Percentiles rank a stretch among this genome's conserved stretches.
These are phyloP conservation scores for Diaporthe eres DNA, from an alignment of 2,329 filamentous ascomycete species.

Conservation along the genomic window DNA sequence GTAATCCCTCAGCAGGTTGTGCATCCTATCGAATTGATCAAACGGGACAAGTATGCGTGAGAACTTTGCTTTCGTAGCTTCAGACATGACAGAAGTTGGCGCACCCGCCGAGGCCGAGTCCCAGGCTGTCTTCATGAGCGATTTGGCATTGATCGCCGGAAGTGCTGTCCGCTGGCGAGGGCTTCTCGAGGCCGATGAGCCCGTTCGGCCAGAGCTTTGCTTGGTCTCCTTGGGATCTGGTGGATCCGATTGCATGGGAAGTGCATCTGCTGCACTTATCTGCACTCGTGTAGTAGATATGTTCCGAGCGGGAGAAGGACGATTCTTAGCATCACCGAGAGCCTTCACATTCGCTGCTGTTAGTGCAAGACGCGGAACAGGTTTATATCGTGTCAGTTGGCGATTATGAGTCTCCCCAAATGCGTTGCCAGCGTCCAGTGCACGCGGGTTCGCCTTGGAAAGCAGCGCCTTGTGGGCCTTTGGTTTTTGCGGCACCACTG, in stretches of 20 bases:
- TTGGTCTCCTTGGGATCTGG: background rate
- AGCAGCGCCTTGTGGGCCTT: background rate
- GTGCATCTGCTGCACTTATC: background rate
- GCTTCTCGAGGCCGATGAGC: background rate
- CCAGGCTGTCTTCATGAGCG: slow-evolving; percentile 40
- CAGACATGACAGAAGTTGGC: slow-evolving; percentile 41
- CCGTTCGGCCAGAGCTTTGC: background rate
- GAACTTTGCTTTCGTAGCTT: slow-evolving; percentile 26
- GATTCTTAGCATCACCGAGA: background rate
- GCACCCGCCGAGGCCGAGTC: slow-evolving; percentile 40
- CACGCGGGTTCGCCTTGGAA: background rate
- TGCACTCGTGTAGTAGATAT: background rate
- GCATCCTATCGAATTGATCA: slow-evolving; percentile 11
- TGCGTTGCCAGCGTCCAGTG: background rate
- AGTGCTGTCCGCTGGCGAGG: slow-evolving; percentile 34
- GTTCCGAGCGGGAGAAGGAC: background rate
- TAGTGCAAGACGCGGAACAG: background rate
- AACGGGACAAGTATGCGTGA: slow-evolving; percentile 24
- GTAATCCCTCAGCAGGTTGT: slow-evolving; percentile 24
- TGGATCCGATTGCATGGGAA: background rate
- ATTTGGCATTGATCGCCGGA: slow-evolving; percentile 31
- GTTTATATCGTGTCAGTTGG: background rate
- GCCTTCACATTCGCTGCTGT: slow-evolving; percentile 1
- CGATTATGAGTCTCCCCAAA: background rate
- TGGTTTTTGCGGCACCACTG: background rate